Evolutionary conservation across 306 rosid genomes (phyloP).

Genomic region (Quercus variabilis): DNA sequence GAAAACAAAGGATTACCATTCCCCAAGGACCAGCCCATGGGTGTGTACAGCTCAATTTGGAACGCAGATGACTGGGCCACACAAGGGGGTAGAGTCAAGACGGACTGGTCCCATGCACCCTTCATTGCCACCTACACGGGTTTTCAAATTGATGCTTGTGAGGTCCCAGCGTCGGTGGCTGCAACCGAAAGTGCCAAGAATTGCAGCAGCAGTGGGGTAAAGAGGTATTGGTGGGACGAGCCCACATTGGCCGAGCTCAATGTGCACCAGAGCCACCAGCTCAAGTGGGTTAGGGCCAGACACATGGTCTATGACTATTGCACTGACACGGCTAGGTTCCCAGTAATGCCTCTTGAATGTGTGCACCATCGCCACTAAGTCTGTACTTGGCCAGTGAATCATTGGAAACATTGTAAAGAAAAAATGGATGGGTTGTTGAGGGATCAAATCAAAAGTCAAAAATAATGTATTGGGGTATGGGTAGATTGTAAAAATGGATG

Average conservation of each 20-base stretch:
- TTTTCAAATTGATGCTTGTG: conserved; percentile 72
- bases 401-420: not conserved
- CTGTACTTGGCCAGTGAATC: too few species aligned
- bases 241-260: conserved; percentile 55
- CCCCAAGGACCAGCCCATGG: conserved; percentile 90
- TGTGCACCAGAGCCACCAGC: conserved; percentile 90
- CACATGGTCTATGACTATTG: conserved; percentile 95
- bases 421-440: not conserved
- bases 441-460: not conserved
- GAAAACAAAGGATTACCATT: conserved; percentile 77
- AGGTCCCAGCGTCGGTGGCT: conserved; percentile 32
- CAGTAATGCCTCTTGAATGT: conserved; percentile 65
- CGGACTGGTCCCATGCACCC: conserved; percentile 94
- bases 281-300: conserved; percentile 80
- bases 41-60: conserved; percentile 93
- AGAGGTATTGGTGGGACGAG: conserved; percentile 89
- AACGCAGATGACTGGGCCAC: conserved; percentile 99
- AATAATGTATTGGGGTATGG: not conserved
- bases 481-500: not conserved
- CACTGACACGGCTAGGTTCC: conserved; percentile 65
- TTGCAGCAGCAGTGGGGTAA: conserved; percentile 54
- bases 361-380: conserved; percentile 58
- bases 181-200: conserved; percentile 36
- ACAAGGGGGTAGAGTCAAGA: conserved; percentile 91
- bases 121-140: conserved; percentile 66